Evolutionary conservation across 176 grass and related monocot genomes (phyloP), one percentile per base, ranked within the genome.

Genomic region (Lolium multiflorum): DNA sequence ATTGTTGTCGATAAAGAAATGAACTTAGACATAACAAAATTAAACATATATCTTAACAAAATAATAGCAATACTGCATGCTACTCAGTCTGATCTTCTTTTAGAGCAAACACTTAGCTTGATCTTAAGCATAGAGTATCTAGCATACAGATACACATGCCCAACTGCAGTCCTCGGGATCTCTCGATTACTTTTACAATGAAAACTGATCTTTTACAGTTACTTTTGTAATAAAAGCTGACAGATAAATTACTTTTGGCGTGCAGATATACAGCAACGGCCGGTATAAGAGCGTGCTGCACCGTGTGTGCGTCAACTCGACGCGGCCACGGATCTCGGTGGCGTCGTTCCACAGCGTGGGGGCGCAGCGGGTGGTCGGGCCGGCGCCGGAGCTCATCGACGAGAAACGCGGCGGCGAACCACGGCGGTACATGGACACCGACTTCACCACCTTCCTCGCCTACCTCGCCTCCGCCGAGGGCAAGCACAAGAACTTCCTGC

Each of bases 191-290:
- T 35, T 35, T 35, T 35, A 35, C 31, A 35, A 35, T 35, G 31
- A 35, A 35, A 35, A 35, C 3, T 35, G 2, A 35, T 3, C 31
- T 35, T 35, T 35, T 35, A 35, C 28, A 35, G 31, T 35, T 35
- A 35, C 31, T 35, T 35, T 35, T 35, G 31, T 35, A 35, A 35
- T 35, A 35, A 35, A 35, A 35, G 31, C 31, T 35, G 31, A 35
- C 31, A 35, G 31, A 35, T 35, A 2, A 35, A 35, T 35, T 35
- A 3, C 31, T 35, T 71, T 50, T 50, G 71, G 71, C 8, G 11
- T 64, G 80, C 86, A 98, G 96, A 98, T 98, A 61, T 95, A 88
- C 66, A 98, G 93, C 84, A 98, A 98, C 20, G 96, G 96, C 2
- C 71, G 79, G 73, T 98, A 98, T 84, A 92, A 80, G 88, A 98